A percentile compares a stretch with the other conserved stretches of the same genome.
Evolutionary conservation across 768 basidiomycete genomes (phyloP).

Genomic region (Mycena galopus): DNA sequence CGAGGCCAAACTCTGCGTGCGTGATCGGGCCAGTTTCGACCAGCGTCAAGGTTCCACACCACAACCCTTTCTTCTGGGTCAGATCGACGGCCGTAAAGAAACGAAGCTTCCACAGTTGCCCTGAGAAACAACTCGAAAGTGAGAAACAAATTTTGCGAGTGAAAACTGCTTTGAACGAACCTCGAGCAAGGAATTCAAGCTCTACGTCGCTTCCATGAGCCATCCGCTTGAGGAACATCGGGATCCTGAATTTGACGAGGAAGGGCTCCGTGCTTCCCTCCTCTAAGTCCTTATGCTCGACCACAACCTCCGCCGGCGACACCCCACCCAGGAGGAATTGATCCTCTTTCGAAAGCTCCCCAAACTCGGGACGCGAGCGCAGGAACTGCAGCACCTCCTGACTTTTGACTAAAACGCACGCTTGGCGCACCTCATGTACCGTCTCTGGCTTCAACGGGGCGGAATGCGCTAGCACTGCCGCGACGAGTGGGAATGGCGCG

Average conservation of each 20-base stretch:
- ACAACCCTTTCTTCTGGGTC: too few relatives aligned
- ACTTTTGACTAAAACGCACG: conserved; percentile 13
- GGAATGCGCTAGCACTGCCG: conserved; percentile 5
- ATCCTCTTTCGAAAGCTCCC: conserved; percentile 9
- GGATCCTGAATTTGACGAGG: conserved; percentile 25
- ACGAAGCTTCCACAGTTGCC: too few relatives aligned
- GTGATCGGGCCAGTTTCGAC: too few relatives aligned
- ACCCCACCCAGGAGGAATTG: conserved; percentile 8
- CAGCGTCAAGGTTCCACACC: too few relatives aligned
- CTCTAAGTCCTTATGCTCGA: conserved; percentile 15
- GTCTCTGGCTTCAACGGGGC: conserved; percentile 9
- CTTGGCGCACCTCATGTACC: conserved; percentile 11
- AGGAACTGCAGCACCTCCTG: conserved; percentile 25
- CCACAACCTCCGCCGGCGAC: conserved; percentile 15
- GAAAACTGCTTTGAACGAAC: background rate
- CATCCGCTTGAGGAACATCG: conserved; percentile 26
- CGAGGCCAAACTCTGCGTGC: too few relatives aligned
- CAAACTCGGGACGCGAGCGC: conserved; percentile 17
- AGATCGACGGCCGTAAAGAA: too few relatives aligned
- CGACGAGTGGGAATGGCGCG: conserved; percentile 17
- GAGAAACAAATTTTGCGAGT: background rate
- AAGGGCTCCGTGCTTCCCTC: conserved; percentile 10
- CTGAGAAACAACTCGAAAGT: background rate
- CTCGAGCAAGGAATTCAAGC: conserved; percentile 25
- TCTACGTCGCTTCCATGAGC: background rate